Evolutionary conservation across 177 flowering plant genomes (phyloP).

Genomic region (Vitis hybrid): DNA sequence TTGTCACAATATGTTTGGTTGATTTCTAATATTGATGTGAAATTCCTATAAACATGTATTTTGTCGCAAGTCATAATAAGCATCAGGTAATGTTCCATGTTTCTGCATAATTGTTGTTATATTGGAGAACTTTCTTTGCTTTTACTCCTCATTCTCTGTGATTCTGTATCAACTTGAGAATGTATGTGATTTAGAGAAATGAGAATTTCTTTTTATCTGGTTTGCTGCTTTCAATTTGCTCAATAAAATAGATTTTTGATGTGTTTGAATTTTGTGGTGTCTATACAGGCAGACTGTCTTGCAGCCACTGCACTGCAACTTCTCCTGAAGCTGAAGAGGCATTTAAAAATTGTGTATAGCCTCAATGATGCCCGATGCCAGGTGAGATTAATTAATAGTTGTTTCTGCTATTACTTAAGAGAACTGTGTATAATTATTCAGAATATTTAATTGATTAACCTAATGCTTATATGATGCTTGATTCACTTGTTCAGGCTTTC

Average conservation of each 20-base stretch:
- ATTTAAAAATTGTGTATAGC: conserved; percentile 75
- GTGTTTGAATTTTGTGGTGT: conserved; percentile 7
- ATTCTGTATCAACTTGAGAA: not conserved
- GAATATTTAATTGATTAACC: no score
- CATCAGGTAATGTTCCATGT: no score
- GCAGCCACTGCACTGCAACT: conserved; percentile 85
- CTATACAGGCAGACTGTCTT: conserved; percentile 64
- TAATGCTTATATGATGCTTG: not conserved
- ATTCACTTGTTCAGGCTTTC: conserved; percentile 54
- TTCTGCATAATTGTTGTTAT: no score
- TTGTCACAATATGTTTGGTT: no score
- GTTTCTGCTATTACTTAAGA: not conserved
- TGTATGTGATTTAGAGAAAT: not conserved
- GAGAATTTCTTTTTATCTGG: not conserved
- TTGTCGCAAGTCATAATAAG: no score
- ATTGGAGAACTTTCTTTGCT: no score
- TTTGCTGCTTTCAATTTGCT: not conserved
- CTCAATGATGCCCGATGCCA: conserved; percentile 91
- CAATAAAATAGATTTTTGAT: not conserved
- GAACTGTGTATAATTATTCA: not conserved
- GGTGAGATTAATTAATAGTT: conserved; percentile 32
- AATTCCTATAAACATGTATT: no score
- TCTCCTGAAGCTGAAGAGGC: conserved; percentile 84
- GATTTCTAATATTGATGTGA: no score
- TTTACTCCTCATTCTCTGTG: not conserved